Conservation (phyloP, 192 early-diverging fungal species). For the Gorgonomyces haynaldii region DNA sequence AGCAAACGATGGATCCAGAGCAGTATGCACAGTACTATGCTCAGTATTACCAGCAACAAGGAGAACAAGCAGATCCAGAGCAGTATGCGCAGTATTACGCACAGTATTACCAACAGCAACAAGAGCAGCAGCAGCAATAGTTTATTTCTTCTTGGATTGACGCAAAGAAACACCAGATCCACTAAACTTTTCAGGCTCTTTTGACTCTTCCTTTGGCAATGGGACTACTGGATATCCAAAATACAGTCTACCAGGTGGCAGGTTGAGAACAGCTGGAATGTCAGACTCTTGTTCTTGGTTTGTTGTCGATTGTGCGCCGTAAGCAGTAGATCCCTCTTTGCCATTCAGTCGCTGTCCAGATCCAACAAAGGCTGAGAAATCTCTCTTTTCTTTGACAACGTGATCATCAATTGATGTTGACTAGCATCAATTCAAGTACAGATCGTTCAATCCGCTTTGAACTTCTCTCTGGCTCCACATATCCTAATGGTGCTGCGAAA, state of each 20-base stretch:
- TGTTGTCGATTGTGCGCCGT: slow-evolving; percentile 1
- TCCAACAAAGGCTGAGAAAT: slow-evolving; percentile 36
- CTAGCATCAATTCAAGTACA: not conserved
- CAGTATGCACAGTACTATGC: slow-evolving; percentile 5
- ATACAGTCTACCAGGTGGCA: slow-evolving; percentile 79
- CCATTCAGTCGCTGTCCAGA: slow-evolving; percentile 37
- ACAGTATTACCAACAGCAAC: not conserved
- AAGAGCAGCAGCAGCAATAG: too few species aligned
- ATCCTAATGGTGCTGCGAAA: slow-evolving; percentile 92
- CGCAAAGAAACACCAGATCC: slow-evolving; percentile 4
- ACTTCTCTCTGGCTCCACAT: slow-evolving; percentile 68
- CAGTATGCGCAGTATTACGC: slow-evolving; percentile 3
- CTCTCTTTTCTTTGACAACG: slow-evolving; percentile 17
- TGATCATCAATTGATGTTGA: slow-evolving; percentile 30
- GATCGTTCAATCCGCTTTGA: not conserved
- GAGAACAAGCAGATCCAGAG: too few species aligned
- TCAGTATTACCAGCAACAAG: not conserved
- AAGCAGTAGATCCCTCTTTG: slow-evolving; percentile 17
- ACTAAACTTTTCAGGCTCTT: not conserved
- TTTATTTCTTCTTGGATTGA: too few species aligned
- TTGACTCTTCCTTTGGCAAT: not conserved
- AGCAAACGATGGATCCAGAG: too few species aligned
- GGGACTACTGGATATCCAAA: slow-evolving; percentile 44
- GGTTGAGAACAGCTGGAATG: slow-evolving; percentile 59
- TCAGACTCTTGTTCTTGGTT: slow-evolving; percentile 6